Evolutionary conservation across 108 stramenopile genomes (phyloP).

Genomic region (Cyclotella choctawhatcheeana): DNA sequence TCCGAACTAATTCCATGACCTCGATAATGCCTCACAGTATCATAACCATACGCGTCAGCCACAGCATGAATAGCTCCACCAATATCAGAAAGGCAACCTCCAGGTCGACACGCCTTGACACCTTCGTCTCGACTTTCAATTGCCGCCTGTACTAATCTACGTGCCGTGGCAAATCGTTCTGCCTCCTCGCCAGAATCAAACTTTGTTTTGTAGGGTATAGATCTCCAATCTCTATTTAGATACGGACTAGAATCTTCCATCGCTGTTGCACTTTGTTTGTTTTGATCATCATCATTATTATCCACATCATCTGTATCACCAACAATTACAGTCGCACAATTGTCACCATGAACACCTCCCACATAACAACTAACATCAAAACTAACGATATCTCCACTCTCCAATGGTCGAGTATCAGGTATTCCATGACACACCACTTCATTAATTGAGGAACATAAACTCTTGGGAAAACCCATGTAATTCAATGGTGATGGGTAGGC

Average conservation of each 20-base stretch:
- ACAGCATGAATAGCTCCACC: slow-evolving; percentile 92
- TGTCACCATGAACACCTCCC: slow-evolving; percentile 96
- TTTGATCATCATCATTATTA: slow-evolving; percentile 40
- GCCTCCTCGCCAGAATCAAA: slow-evolving; percentile 56
- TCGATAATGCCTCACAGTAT: slow-evolving; percentile 83
- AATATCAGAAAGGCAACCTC: slow-evolving; percentile 79
- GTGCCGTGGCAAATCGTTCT: slow-evolving; percentile 55
- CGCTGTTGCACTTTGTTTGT: slow-evolving; percentile 38
- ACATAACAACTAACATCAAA: slow-evolving; percentile 89
- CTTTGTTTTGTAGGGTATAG: slow-evolving; percentile 53
- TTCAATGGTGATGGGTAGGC: slow-evolving; percentile 97
- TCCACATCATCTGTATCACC: slow-evolving; percentile 73
- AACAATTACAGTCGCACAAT: slow-evolving; percentile 93
- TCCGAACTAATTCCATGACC: slow-evolving; percentile 95
- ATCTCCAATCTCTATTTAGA: slow-evolving; percentile 60
- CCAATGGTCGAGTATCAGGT: slow-evolving; percentile 72
- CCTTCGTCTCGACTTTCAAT: slow-evolving; percentile 80
- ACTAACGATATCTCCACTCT: slow-evolving; percentile 88
- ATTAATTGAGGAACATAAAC: slow-evolving; percentile 93
- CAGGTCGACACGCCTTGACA: slow-evolving; percentile 64
- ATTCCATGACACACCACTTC: slow-evolving; percentile 99
- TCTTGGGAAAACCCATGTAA: slow-evolving; percentile 96
- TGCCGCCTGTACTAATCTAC: slow-evolving; percentile 76
- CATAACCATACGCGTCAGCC: slow-evolving; percentile 83
- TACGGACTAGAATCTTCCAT: neutral